Evolutionary conservation across 2,329 filamentous ascomycete species (phyloP), one percentile per base, ranked within the genome.

Genomic region (Colletotrichum sp.): DNA sequence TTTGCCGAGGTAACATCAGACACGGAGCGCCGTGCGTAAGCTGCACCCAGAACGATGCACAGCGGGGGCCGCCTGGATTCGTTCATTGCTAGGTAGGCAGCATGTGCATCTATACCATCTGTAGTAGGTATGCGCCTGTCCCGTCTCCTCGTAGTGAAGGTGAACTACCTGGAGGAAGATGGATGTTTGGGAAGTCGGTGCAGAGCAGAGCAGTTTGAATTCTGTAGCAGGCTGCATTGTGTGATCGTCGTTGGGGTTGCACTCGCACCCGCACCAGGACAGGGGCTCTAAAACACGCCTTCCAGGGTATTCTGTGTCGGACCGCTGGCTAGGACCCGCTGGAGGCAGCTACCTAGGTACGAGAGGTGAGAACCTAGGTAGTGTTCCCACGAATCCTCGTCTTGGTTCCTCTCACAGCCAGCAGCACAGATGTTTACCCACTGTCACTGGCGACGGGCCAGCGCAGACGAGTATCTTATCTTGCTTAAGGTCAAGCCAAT

Each of bases 151-250:
- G 43, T 13, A 61, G 15, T 24, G 27, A 15, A 66, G 27, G 43
- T n/a, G 18, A 47, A 57, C 21, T 29, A 58, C 21, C 27, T 18
- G 27, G 29, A 38, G 58, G 34, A 64, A 62, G 66, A 62, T 31
- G 27, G 15, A 24, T 54, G 31, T 47, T 18, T n/a, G n/a, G 38
- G 54, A 68, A 71, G 68, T 51, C 29, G 38, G 63, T 36, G 36
- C 34, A 24, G 34, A 27, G 38, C 38, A 43, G 38, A 43, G 36
- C 36, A 66, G 70, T 74, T 54, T 64, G 72, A 66, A 65, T 58
- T 69, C 38, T 65, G 70, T 73, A 73, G 70, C 72, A 74, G 72
- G 69, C 36, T 61, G 51, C 47, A 58, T 73, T 69, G 69, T 69
- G n/a, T 74, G 72, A 74, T 73, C 69, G 58, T 27, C 72, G 61